These are phyloP conservation scores for Coemansia sp. DNA, from an alignment of 192 early-diverging fungal genomes.

Conservation along the genomic window DNA sequence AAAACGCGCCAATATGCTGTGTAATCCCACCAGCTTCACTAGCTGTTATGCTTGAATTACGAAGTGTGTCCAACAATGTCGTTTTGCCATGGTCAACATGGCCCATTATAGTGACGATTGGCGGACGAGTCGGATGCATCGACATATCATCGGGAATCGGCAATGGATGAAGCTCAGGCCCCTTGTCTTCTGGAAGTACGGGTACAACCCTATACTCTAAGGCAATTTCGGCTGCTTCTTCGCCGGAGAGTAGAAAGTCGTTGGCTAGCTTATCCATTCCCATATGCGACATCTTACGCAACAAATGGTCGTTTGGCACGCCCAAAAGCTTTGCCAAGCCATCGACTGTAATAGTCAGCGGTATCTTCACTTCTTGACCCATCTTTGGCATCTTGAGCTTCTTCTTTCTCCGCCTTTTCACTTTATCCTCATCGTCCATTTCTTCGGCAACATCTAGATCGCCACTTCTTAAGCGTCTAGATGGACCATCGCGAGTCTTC, in stretches of 20 bases:
- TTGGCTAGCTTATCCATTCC: conserved; percentile 79
- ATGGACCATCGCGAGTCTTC: conserved; percentile 45
- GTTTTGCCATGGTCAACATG: conserved; percentile 98
- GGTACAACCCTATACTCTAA: conserved; percentile 88
- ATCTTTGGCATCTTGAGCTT: conserved; percentile 33
- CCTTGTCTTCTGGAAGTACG: conserved; percentile 59
- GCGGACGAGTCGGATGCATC: conserved; percentile 70
- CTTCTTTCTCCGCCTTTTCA: conserved; percentile 15
- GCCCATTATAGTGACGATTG: conserved; percentile 97
- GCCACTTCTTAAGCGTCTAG: conserved; percentile 42
- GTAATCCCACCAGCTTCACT: conserved; percentile 96
- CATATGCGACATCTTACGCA: conserved; percentile 68
- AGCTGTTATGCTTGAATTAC: conserved; percentile 89
- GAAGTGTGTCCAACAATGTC: conserved; percentile 85
- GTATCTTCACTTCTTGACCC: conserved; percentile 68
- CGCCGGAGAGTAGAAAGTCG: conserved; percentile 78
- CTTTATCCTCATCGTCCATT: conserved; percentile 56
- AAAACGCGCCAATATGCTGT: conserved; percentile 98
- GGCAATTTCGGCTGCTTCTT: conserved; percentile 81
- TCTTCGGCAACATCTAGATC: conserved; percentile 52
- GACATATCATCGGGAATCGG: conserved; percentile 73
- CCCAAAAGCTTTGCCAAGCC: conserved; percentile 77
- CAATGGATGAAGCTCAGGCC: conserved; percentile 45
- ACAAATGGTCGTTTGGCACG: conserved; percentile 67
- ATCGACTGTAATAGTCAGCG: conserved; percentile 77